A percentile compares a stretch with the other conserved stretches of the same genome.
phyloP scores from a whole-genome alignment of 2,329 filamentous ascomycete genomes.

The Coleophoma crateriformis region DNA sequence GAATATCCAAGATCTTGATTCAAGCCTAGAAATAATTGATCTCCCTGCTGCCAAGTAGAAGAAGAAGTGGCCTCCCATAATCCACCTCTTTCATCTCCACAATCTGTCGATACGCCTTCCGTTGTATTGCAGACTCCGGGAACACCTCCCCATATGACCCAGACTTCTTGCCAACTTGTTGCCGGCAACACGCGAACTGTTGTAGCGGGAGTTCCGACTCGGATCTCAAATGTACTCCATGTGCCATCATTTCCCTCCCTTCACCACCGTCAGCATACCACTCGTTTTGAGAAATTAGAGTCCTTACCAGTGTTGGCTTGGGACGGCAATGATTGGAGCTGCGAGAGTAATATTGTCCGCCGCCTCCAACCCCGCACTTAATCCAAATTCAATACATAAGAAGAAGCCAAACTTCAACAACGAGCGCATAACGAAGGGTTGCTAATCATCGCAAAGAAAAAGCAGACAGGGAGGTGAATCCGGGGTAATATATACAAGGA shows the following conservation, averaged over 20 bases:
- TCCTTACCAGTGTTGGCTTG: conserved; percentile 13
- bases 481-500: background rate
- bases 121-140: conserved; percentile 45
- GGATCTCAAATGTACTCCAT: conserved; percentile 34
- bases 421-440: conserved; percentile 8
- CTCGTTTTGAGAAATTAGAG: background rate
- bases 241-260: conserved; percentile 28
- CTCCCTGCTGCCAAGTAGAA: conserved; percentile 27
- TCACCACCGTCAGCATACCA: conserved; percentile 15
- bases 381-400: background rate
- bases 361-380: conserved; percentile 3
- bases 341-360: conserved; percentile 13
- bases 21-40: conserved; percentile 29
- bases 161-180: conserved; percentile 35
- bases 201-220: conserved; percentile 31
- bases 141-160: conserved; percentile 59
- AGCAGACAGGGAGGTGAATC: background rate
- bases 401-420: conserved; percentile 4
- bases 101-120: conserved; percentile 30
- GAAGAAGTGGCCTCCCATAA: conserved; percentile 29
- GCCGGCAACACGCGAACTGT: conserved; percentile 30
- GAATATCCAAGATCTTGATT: conserved; percentile 31
- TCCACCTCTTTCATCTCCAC: conserved; percentile 29
- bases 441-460: no score
- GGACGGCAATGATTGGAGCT: conserved; percentile 12